Evolutionary conservation across 2,329 filamentous ascomycete species (phyloP).

Genomic region (Sporothrix inflata): DNA sequence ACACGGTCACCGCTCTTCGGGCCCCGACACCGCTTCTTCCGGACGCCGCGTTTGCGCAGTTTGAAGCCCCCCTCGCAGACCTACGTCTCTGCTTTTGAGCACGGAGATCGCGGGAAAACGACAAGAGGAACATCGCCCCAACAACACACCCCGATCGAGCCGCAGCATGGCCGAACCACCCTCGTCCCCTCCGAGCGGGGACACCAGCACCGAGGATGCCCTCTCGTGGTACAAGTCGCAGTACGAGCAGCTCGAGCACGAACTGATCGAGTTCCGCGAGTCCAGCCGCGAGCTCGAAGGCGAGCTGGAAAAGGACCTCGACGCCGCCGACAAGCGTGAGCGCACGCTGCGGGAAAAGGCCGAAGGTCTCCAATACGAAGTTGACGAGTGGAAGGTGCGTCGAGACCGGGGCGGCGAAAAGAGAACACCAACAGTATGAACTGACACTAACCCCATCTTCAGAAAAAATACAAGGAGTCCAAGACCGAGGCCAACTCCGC

Average conservation of each 20-base stretch:
- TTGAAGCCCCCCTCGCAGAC: neutral
- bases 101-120: neutral
- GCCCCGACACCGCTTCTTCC: slow-evolving; percentile 20
- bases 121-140: neutral
- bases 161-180: slow-evolving; percentile 60
- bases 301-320: slow-evolving; percentile 94
- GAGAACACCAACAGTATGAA: neutral
- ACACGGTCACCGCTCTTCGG: slow-evolving; percentile 12
- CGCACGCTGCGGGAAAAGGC: slow-evolving; percentile 83
- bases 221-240: slow-evolving; percentile 94
- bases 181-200: slow-evolving; percentile 63
- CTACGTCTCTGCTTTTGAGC: no score
- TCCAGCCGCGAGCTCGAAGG: slow-evolving; percentile 93
- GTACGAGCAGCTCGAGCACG: slow-evolving; percentile 88
- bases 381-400: slow-evolving; percentile 96
- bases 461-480: slow-evolving; percentile 96
- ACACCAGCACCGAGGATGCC: slow-evolving; percentile 68
- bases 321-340: slow-evolving; percentile 92
- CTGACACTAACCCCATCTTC: slow-evolving; percentile 30
- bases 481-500: slow-evolving; percentile 84
- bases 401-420: neutral
- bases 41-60: neutral
- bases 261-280: slow-evolving; percentile 90
- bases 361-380: slow-evolving; percentile 82
- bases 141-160: slow-evolving; percentile 27